phyloP scores from a whole-genome alignment of 2,329 filamentous ascomycete species.

The Verticillium nonalfalfae region DNA sequence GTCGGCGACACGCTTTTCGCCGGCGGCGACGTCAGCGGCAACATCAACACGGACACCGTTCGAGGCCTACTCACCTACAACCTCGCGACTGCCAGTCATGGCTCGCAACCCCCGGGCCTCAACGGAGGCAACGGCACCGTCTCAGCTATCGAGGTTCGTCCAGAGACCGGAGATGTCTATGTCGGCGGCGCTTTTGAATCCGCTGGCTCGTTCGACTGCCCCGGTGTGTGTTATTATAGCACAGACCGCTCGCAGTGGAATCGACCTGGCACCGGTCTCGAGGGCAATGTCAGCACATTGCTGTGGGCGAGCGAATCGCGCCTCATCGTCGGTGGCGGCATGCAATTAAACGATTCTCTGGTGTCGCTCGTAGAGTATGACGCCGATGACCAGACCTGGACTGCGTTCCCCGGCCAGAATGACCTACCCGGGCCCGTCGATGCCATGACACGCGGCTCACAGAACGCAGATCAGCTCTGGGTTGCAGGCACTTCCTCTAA shows the following conservation, averaged over 20 bases:
- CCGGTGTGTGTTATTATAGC: conserved; percentile 75
- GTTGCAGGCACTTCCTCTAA: conserved; percentile 60
- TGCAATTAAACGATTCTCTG: conserved; percentile 60
- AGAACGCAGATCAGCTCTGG: conserved; percentile 72
- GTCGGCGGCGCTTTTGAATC: conserved; percentile 80
- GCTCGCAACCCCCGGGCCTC: conserved; percentile 67
- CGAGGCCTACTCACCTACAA: conserved; percentile 78
- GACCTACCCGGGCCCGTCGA: conserved; percentile 75
- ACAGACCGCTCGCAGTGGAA: conserved; percentile 69
- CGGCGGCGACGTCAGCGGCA: conserved; percentile 74
- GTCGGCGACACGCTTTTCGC: conserved; percentile 67
- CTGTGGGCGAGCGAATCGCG: conserved; percentile 68
- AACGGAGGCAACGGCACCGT: conserved; percentile 66
- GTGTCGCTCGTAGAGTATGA: conserved; percentile 67
- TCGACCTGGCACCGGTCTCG: conserved; percentile 65
- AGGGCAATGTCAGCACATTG: conserved; percentile 65
- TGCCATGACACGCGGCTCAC: conserved; percentile 67
- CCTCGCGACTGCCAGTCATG: conserved; percentile 56
- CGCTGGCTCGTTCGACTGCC: conserved; percentile 77
- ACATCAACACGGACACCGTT: conserved; percentile 53
- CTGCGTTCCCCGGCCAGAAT: conserved; percentile 52
- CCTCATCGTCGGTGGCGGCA: conserved; percentile 71
- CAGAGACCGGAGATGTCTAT: conserved; percentile 67
- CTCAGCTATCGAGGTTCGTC: conserved; percentile 67
- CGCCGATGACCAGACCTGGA: conserved; percentile 60